Conservation (phyloP, 179 eudicot species). For the Drosera spatulata region DNA sequence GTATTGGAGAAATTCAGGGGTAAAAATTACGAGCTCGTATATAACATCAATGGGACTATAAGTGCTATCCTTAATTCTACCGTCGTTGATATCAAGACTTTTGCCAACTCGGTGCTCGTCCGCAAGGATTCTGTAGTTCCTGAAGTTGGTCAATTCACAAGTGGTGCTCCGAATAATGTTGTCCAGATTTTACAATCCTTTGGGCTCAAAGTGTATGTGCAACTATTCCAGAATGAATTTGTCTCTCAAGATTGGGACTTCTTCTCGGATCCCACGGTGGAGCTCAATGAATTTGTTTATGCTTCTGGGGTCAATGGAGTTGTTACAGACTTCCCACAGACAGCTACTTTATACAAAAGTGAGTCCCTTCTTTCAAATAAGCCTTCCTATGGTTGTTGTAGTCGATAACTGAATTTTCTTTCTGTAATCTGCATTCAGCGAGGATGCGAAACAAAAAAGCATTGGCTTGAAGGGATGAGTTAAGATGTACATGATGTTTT, state of each 20-base stretch:
- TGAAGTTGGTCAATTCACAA: slow-evolving; percentile 9
- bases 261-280: slow-evolving; percentile 59
- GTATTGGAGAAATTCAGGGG: slow-evolving; percentile 53
- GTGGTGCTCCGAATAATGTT: slow-evolving; percentile 27
- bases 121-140: slow-evolving; percentile 54
- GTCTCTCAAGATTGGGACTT: slow-evolving; percentile 66
- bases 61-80: slow-evolving; percentile 42
- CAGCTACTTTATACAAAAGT: slow-evolving; percentile 70
- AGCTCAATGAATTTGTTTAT: slow-evolving; percentile 38
- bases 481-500: too few relatives aligned
- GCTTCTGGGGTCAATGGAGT: slow-evolving; percentile 49
- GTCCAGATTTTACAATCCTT: slow-evolving; percentile 46
- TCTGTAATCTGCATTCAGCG: too few relatives aligned
- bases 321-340: slow-evolving; percentile 63
- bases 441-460: too few relatives aligned
- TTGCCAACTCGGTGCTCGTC: slow-evolving; percentile 55
- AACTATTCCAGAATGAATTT: slow-evolving; percentile 55
- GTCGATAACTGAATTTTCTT: too few relatives aligned
- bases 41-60: slow-evolving; percentile 48
- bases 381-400: background rate
- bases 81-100: slow-evolving; percentile 40
- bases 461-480: too few relatives aligned
- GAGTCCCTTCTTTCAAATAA: slow-evolving; percentile 13
- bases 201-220: slow-evolving; percentile 53
- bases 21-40: slow-evolving; percentile 51